Evolutionary conservation across 257 asterid genomes (phyloP).

Genomic region (Fraxinus americana): DNA sequence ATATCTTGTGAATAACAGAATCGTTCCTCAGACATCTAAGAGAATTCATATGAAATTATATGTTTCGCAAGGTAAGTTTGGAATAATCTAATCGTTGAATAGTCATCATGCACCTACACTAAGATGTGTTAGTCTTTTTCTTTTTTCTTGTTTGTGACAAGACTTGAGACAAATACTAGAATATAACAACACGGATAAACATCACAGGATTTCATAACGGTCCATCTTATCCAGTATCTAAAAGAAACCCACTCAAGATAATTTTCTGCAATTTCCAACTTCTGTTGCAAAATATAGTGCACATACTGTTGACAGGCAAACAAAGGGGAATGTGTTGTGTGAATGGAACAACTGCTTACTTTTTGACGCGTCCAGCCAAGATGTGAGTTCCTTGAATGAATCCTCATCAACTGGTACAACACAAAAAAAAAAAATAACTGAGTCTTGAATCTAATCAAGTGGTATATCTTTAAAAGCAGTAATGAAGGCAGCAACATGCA

Average conservation of each 20-base stretch:
- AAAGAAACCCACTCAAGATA: neutral
- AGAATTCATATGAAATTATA: neutral
- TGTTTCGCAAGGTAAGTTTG: neutral
- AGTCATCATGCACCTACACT: neutral
- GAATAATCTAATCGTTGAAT: neutral
- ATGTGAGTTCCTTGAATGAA: conserved; percentile 77
- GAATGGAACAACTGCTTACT: conserved; percentile 43
- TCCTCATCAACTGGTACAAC: conserved; percentile 59
- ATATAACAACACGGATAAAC: neutral
- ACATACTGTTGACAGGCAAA: conserved; percentile 4
- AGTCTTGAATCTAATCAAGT: neutral
- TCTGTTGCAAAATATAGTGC: neutral
- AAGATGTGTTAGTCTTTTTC: neutral
- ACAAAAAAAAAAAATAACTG: neutral
- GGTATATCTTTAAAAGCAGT: neutral
- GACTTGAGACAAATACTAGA: too few species aligned
- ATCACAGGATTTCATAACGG: neutral
- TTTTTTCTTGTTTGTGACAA: neutral
- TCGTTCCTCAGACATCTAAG: neutral
- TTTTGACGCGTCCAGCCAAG: conserved; percentile 92
- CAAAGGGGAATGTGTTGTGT: conserved; percentile 11
- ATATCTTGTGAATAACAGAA: neutral
- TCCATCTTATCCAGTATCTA: neutral
- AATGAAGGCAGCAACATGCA: neutral
- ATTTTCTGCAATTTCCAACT: neutral